Evolutionary conservation across 768 basidiomycete genomes (phyloP), one percentile per base, ranked within the genome.

Genomic region (Collybiopsis confluens): DNA sequence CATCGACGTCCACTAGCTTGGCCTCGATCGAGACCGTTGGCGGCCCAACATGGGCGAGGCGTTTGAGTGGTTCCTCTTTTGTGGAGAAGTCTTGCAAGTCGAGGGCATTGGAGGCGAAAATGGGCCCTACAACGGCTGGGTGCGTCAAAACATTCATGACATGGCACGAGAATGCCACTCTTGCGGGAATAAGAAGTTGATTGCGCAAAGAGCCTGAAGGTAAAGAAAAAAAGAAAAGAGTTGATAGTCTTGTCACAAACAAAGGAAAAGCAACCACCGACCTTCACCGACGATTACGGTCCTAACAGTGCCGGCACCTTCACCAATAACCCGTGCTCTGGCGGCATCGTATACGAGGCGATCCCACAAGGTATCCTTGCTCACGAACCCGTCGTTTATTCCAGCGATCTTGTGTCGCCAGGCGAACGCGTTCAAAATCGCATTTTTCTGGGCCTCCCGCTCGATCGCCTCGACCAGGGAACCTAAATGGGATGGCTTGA

Each of bases 21-120:
- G 80, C 83, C 67, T 97, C 95, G 0, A 93, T 73, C 61, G 95
- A 95, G 51, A 85, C 75, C n/a, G 83, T 80, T 2, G 95, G 94
- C 2, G 92, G 85, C 3, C 93, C 94, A 11, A 81, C 79, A 60
- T 78, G 78, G 3, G 77, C 75, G 27, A 68, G 60, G 1, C 65
- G 52, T 35, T 70, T 67, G 5, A 59, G 55, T 4, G 67, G 59
- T 18, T 67, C 65, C n/a, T 66, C 66, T 0, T 64, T 53, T 4
- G 66, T 60, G 2, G 79, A 75, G 65, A 92, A 82, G 10, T 83
- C 77, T 68, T 97, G 94, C 23, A 97, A 67, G 65, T 98, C 94
- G 51, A 91, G 80, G 7, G 89, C 84, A 62, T 95, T 89, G 7
- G 90, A 81, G 5, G 90, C 88, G 42, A 94, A 77, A 26, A 95